Percentiles rank a stretch among this genome's conserved stretches.
phyloP scores from a whole-genome alignment of 2,329 filamentous ascomycete species.

The Colletotrichum simmondsii region DNA sequence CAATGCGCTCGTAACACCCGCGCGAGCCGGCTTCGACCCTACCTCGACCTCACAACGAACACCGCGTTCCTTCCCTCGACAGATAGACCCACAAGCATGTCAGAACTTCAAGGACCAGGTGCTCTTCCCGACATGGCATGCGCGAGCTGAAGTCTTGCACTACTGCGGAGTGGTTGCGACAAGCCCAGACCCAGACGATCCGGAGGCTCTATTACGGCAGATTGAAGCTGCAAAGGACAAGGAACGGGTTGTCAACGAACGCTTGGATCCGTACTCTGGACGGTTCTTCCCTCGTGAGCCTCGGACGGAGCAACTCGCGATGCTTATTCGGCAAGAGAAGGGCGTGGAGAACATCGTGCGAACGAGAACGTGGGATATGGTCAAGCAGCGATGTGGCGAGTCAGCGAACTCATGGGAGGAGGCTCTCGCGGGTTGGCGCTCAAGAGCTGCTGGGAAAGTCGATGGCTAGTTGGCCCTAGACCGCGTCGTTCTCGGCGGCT shows the following conservation, averaged over 20 bases:
- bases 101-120: slow-evolving; percentile 78
- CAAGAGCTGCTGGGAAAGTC: slow-evolving; percentile 5
- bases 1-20: slow-evolving; percentile 86
- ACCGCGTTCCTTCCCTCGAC: slow-evolving; percentile 58
- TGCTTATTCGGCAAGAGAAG: slow-evolving; percentile 78
- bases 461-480: neutral
- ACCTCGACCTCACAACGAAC: slow-evolving; percentile 75
- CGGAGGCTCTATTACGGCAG: slow-evolving; percentile 76
- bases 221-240: slow-evolving; percentile 76
- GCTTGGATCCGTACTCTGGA: slow-evolving; percentile 90
- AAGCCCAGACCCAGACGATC: slow-evolving; percentile 87
- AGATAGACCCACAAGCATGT: slow-evolving; percentile 73
- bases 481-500: neutral
- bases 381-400: slow-evolving; percentile 79
- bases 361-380: slow-evolving; percentile 81
- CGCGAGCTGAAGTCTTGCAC: slow-evolving; percentile 82
- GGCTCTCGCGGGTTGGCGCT: slow-evolving; percentile 70
- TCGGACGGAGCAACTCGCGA: slow-evolving; percentile 82
- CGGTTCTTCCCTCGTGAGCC: slow-evolving; percentile 84
- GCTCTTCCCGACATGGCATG: slow-evolving; percentile 90
- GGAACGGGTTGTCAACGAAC: slow-evolving; percentile 83
- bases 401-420: slow-evolving; percentile 70
- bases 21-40: slow-evolving; percentile 80
- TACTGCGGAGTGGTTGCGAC: slow-evolving; percentile 93
- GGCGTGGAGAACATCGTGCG: slow-evolving; percentile 84